Evolutionary conservation across 495 filamentous ascomycete genomes (phyloP).

Genomic region (Penicillium canariense): DNA sequence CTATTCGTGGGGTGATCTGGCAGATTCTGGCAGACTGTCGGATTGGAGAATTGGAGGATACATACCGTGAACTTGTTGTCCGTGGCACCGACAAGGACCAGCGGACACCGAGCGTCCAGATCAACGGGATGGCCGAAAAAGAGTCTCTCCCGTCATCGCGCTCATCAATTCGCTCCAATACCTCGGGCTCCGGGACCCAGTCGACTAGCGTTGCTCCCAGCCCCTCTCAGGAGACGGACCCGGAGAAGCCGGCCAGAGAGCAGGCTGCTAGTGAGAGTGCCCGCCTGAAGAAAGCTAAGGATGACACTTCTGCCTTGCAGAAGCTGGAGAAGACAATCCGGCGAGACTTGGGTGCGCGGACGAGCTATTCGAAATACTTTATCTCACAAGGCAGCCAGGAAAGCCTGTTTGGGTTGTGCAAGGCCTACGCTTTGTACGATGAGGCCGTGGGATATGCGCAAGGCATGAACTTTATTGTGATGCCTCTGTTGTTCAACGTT

Average conservation of each 20-base stretch:
- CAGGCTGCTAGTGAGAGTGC: constrained; percentile 64
- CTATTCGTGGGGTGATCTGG: constrained; percentile 95
- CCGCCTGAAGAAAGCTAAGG: constrained; percentile 70
- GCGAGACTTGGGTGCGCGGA: constrained; percentile 84
- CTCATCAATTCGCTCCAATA: constrained; percentile 79
- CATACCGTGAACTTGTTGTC: constrained; percentile 78
- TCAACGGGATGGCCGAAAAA: constrained; percentile 54
- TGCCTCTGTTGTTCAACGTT: constrained; percentile 96
- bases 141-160: constrained; percentile 66
- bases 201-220: constrained; percentile 57
- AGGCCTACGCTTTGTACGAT: constrained; percentile 96
- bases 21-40: constrained; percentile 94
- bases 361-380: constrained; percentile 93
- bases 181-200: constrained; percentile 63
- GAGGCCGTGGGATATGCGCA: constrained; percentile 95
- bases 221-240: constrained; percentile 59
- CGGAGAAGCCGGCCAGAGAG: constrained; percentile 63
- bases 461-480: constrained; percentile 97
- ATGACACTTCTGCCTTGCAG: constrained; percentile 64
- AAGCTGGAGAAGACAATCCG: constrained; percentile 92
- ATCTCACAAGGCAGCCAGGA: constrained; percentile 88
- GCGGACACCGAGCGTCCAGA: constrained; percentile 39
- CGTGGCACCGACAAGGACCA: constrained; percentile 74
- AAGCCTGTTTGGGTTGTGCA: constrained; percentile 90
- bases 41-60: constrained; percentile 81